Evolutionary conservation across 2,329 filamentous ascomycete species (phyloP), one percentile per base, ranked within the genome.

Genomic region (Cercospora zeina): DNA sequence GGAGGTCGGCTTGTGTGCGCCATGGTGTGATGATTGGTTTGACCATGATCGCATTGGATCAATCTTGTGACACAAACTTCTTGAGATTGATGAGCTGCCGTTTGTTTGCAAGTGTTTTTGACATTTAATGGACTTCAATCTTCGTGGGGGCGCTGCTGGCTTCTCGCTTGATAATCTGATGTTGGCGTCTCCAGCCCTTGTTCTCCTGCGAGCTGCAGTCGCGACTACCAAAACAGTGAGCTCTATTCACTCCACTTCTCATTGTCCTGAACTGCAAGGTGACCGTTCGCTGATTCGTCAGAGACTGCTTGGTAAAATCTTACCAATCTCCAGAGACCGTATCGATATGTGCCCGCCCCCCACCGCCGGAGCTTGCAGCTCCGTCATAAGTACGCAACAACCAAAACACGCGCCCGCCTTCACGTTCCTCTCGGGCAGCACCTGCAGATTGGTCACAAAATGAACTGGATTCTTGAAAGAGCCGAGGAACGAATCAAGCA

Each of bases 1-100:
- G 81, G 64, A 93, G 83, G 73, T 91, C 88, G 62, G 77, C 72
- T 59, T 81, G 82, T 74, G 84, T 78, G 67, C 88, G 86, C 89
- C 89, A 92, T 34, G 88, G 88, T 59, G 88, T 91, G 71, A 89
- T 86, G 65, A 88, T 81, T 77, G 89, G 90, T 71, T 87, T 85
- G 30, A 88, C 85, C 87, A 89, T 89, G 1, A 6, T 61, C 3
- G 3, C 11, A 2, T 45, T 6, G 4, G 1, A 45, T 16, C 1
- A 19, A 21, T 11, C 16, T 24, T 50, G 36, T 24, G 24, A 21
- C 30, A 8, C 39, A 50, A 10, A 7, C 8, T 21, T 19, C 31
- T 27, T 34, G 24, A 19, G 24, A 16, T 57, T 4, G 21, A 11
- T 19, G 42, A n/a, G 16, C 14, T 54, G 13, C 19, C 37, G 31